A percentile compares a stretch with the other conserved stretches of the same genome.
These are phyloP conservation scores for Tardiomyces depauwii DNA, from an alignment of 1,139 yeast species.

Conservation along the genomic window DNA sequence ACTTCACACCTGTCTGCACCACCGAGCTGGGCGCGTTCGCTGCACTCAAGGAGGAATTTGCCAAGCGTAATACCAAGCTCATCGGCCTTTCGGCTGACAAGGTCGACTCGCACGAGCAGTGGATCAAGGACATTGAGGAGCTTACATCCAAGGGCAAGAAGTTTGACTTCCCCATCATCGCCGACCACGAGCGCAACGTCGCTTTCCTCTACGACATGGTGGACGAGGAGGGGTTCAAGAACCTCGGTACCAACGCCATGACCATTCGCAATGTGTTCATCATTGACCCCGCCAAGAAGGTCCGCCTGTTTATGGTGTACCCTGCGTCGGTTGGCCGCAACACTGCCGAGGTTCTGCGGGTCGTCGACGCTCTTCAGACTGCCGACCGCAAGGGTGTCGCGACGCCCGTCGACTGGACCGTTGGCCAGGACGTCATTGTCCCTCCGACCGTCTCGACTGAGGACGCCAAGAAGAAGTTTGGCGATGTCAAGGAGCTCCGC, in stretches of 20 bases:
- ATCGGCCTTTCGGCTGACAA: conserved; percentile 79
- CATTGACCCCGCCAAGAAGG: conserved; percentile 78
- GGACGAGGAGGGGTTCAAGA: conserved; percentile 77
- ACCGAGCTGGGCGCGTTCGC: conserved; percentile 93
- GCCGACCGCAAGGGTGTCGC: conserved; percentile 72
- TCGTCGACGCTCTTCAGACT: conserved; percentile 72
- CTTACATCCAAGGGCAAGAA: conserved; percentile 50
- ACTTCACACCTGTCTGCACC: conserved; percentile 91
- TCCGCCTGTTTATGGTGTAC: conserved; percentile 71
- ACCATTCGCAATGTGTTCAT: conserved; percentile 84
- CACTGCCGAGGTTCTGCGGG: conserved; percentile 79
- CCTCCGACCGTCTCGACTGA: conserved; percentile 76
- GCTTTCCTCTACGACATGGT: conserved; percentile 84
- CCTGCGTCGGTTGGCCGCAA: conserved; percentile 92
- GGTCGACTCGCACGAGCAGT: conserved; percentile 61
- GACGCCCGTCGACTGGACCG: conserved; percentile 65
- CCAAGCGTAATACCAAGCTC: conserved; percentile 67
- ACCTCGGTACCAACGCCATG: conserved; percentile 57
- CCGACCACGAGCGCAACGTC: conserved; percentile 70
- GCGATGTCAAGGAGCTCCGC: conserved; percentile 68
- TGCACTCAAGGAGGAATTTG: conserved; percentile 70
- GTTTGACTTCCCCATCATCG: conserved; percentile 78
- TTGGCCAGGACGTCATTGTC: conserved; percentile 79
- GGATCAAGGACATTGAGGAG: conserved; percentile 87
- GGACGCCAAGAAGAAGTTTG: conserved; percentile 73